Evolutionary conservation across 2,329 filamentous ascomycete genomes (phyloP).

Genomic region (Cladosporium sp.): DNA sequence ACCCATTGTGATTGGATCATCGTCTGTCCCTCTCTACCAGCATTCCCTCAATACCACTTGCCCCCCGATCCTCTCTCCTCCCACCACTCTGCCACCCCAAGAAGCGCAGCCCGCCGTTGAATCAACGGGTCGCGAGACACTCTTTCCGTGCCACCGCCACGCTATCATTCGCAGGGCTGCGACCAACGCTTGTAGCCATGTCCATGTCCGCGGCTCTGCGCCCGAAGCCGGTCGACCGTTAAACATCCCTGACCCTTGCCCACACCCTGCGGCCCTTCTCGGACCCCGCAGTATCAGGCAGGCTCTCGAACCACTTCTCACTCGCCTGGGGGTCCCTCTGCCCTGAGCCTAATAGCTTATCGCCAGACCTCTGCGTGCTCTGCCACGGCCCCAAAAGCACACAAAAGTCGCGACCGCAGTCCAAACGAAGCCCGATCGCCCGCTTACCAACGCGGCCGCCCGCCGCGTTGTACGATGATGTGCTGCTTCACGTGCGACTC

Average conservation of each 20-base stretch:
- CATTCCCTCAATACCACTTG: not conserved
- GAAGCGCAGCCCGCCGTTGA: not conserved
- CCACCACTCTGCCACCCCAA: not conserved
- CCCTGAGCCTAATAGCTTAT: slow-evolving; percentile 6
- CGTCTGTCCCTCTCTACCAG: not conserved
- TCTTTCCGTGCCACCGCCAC: slow-evolving; percentile 1
- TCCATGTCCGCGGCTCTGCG: slow-evolving; percentile 1
- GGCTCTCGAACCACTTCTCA: not conserved
- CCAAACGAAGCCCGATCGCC: not conserved
- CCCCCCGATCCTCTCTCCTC: not conserved
- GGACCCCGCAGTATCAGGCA: not conserved
- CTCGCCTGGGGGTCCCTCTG: slow-evolving; percentile 1
- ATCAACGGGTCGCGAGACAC: not conserved
- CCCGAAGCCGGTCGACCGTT: not conserved
- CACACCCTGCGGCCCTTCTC: not conserved
- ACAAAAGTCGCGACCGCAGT: not conserved
- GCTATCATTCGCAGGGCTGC: slow-evolving; percentile 11
- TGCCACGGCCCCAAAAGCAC: not conserved
- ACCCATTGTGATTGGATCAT: not conserved
- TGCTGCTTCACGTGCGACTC: slow-evolving; percentile 3
- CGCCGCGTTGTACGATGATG: not conserved
- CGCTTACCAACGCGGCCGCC: slow-evolving; percentile 1
- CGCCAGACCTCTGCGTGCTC: not conserved
- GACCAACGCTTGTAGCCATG: slow-evolving; percentile 3
- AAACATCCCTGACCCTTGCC: not conserved